A percentile compares a stretch with the other conserved stretches of the same genome.
Conservation (phyloP, 106 monocot genomes). For the Dactylorhiza incarnata region DNA sequence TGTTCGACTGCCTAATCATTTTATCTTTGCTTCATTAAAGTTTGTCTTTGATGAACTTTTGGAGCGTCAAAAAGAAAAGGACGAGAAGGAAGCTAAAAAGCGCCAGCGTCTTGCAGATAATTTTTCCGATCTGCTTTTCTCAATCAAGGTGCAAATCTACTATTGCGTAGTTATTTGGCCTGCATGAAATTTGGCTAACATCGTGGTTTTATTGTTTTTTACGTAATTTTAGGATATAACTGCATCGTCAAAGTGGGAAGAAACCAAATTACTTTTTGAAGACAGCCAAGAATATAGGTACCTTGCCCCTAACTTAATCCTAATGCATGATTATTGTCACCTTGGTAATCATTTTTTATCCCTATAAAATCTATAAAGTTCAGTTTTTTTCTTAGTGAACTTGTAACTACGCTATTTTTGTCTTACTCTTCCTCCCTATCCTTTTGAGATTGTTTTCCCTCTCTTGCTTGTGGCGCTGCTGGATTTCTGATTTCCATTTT, state of each 20-base stretch:
- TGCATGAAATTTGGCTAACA: neutral
- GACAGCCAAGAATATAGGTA: conserved; percentile 92
- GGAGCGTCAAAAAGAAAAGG: conserved; percentile 74
- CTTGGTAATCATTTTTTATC: neutral
- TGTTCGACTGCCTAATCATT: neutral
- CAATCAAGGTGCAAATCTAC: conserved; percentile 53
- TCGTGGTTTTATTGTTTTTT: conserved; percentile 5
- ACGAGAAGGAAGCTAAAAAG: conserved; percentile 87
- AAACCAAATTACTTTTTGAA: conserved; percentile 65
- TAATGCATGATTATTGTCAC: neutral
- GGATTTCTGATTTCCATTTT: neutral
- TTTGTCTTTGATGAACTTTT: conserved; percentile 83
- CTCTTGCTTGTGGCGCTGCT: neutral
- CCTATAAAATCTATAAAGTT: neutral
- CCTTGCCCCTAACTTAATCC: neutral
- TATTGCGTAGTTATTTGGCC: neutral
- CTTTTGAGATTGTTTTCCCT: neutral
- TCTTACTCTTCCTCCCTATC: neutral
- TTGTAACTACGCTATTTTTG: neutral
- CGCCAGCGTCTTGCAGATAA: conserved; percentile 66
- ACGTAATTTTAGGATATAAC: conserved; percentile 63
- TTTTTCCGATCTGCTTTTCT: conserved; percentile 72
- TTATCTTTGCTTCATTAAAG: conserved; percentile 23
- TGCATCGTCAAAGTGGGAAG: conserved; percentile 86
- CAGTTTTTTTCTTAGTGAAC: neutral